Evolutionary conservation across 164 flowering plant genomes (phyloP).

Genomic region (Houttuynia cordata): DNA sequence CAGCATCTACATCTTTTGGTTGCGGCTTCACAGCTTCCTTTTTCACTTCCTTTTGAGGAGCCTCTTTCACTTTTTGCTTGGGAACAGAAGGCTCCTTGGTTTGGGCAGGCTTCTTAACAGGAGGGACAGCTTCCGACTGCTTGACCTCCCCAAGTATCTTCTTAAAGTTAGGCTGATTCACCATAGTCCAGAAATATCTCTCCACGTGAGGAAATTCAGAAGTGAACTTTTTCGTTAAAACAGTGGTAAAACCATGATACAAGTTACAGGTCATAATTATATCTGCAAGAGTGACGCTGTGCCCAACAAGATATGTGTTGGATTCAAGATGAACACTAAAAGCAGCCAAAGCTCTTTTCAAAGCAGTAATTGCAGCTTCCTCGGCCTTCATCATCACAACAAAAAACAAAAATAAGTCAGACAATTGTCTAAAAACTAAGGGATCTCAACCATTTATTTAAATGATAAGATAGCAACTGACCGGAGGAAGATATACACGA

Average conservation of each 20-base stretch:
- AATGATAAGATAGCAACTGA: neutral
- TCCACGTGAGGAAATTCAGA: constrained; percentile 88
- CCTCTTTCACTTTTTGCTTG: constrained; percentile 25
- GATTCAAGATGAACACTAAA: constrained; percentile 64
- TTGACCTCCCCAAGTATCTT: constrained; percentile 72
- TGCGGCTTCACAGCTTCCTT: constrained; percentile 25
- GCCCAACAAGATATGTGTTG: constrained; percentile 56
- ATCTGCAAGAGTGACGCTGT: constrained; percentile 43
- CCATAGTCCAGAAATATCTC: constrained; percentile 97
- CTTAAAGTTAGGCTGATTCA: constrained; percentile 68
- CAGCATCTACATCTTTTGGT: constrained; percentile 23
- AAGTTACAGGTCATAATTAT: constrained; percentile 65
- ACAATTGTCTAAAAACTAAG: neutral
- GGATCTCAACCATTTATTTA: neutral
- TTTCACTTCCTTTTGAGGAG: constrained; percentile 24
- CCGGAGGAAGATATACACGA: constrained; percentile 4
- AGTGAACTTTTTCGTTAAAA: constrained; percentile 70
- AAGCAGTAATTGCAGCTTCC: constrained; percentile 48
- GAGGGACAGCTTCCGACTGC: constrained; percentile 59
- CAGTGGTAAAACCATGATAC: constrained; percentile 27
- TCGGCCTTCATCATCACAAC: constrained; percentile 30
- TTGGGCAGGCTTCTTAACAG: constrained; percentile 48
- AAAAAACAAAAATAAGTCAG: neutral
- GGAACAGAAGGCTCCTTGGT: constrained; percentile 33
- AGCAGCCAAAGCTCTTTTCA: constrained; percentile 73